Evolutionary conservation across 371 early-diverging fungal genomes (phyloP), one percentile per base, ranked within the genome.

Genomic region (Mucor velutinosus): DNA sequence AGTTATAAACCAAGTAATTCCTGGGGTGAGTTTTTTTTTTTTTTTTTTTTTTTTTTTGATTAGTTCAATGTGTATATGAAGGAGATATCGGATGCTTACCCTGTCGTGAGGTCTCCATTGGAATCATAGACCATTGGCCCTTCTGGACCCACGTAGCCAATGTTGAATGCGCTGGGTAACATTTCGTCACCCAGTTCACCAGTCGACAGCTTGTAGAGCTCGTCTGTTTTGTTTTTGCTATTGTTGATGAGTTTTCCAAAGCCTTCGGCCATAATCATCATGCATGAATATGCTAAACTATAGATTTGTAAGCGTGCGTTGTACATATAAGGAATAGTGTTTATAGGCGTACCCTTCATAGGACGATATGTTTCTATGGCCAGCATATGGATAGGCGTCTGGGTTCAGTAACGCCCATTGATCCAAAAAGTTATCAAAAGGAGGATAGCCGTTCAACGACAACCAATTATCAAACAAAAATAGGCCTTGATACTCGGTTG

Each of bases 221-320:
- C 77, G 1, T 71, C 74, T 55, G 79, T 76, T 12, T 76, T 70
- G 33, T 83, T 79, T 4, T 70, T 75, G 19, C 76, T 81, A 14
- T 75, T 75, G 19, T 75, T 70, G 19, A 87, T 72, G 0, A 75
- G 35, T 41, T 69, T 65, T 21, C 74, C 69, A 58, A 80, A 83
- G 4, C 83, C 86, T 47, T 75, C 60, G 8, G 86, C 88, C 84
- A 87, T 84, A 8, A 80, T 73, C 86, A 85, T 86, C 86, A 87
- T 86, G 62, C 87, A 87, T 27, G 87, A 83, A 65, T 83, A 83
- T 0, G 83, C 83, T 32, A 83, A 63, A 0, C 83, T 82, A 70
- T 35, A 33, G n/a, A 64, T 37, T 30, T 30, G 30, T 30, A n/a
- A n/a, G n/a, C n/a, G n/a, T n/a, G 30, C 45, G 4, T n/a, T 27